phyloP scores from a whole-genome alignment of 768 basidiomycete species.

The Sporobolomyces phaffii region DNA sequence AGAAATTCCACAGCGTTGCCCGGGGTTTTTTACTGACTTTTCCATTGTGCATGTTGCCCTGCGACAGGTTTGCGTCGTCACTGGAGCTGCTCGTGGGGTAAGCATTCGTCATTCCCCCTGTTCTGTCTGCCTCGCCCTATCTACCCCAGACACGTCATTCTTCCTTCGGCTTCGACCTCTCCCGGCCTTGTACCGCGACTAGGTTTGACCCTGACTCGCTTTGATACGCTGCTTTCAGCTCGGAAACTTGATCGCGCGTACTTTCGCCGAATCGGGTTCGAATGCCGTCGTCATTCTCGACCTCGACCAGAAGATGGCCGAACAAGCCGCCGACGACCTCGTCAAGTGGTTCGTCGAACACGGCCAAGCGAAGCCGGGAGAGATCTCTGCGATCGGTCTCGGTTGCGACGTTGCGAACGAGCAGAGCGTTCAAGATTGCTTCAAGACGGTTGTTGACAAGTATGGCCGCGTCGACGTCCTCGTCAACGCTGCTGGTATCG shows the following conservation, averaged over 20 bases:
- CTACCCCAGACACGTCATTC: neutral
- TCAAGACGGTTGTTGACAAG: slow-evolving; percentile 58
- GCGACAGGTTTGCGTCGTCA: slow-evolving; percentile 75
- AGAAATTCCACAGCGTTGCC: no score
- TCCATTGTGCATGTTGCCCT: slow-evolving; percentile 13
- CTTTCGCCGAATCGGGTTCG: slow-evolving; percentile 82
- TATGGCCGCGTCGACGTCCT: slow-evolving; percentile 72
- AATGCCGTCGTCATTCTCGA: slow-evolving; percentile 74
- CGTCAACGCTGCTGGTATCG: slow-evolving; percentile 72
- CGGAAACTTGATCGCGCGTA: slow-evolving; percentile 82
- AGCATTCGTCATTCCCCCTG: neutral
- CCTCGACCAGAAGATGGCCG: slow-evolving; percentile 64
- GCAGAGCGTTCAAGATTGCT: slow-evolving; percentile 66
- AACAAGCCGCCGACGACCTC: slow-evolving; percentile 65
- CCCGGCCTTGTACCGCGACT: no score
- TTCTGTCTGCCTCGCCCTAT: neutral
- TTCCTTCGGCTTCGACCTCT: neutral
- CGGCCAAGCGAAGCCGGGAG: slow-evolving; percentile 55
- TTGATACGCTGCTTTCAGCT: no score
- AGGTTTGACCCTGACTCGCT: no score
- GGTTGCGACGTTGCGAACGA: slow-evolving; percentile 87
- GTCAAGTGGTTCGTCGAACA: slow-evolving; percentile 52
- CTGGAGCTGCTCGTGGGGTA: slow-evolving; percentile 78
- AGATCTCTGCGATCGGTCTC: slow-evolving; percentile 65
- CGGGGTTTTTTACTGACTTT: slow-evolving; percentile 12